phyloP scores from a whole-genome alignment of 1,284 basidiomycete genomes.

The Austroboletus olivaceoglutinosus region DNA sequence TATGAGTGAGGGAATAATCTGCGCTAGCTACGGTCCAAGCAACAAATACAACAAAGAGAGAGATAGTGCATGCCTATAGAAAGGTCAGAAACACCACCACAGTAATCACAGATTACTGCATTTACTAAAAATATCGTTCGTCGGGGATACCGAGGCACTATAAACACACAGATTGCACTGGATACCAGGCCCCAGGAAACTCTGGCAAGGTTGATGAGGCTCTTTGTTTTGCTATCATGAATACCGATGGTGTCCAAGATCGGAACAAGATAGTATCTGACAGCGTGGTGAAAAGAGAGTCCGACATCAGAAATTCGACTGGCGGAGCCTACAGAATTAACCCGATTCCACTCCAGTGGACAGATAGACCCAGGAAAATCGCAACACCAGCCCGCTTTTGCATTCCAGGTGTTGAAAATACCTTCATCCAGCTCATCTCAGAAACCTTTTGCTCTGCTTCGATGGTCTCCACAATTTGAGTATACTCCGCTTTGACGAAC shows the following conservation, averaged over 20 bases:
- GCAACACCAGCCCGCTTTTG: not conserved
- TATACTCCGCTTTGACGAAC: not conserved
- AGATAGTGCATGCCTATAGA: conserved; percentile 8
- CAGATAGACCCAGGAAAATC: not conserved
- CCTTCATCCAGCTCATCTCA: not conserved
- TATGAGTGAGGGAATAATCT: conserved; percentile 3
- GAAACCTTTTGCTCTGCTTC: not conserved
- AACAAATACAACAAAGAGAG: conserved; percentile 13
- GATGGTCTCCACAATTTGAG: not conserved
- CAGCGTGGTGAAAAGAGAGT: not conserved
- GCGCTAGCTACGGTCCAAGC: conserved; percentile 15
- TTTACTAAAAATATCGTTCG: no score
- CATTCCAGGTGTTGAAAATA: not conserved
- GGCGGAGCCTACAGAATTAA: not conserved
- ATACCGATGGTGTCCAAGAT: no score
- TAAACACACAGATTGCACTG: no score
- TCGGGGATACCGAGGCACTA: no score
- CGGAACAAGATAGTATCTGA: no score
- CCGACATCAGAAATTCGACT: not conserved
- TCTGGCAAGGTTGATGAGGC: no score
- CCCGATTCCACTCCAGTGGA: not conserved
- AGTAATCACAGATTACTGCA: no score
- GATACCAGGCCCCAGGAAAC: no score
- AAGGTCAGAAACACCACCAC: not conserved
- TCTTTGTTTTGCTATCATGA: no score